Conservation (phyloP, 352 stramenopile species). For the Globisporangium ultimum region DNA sequence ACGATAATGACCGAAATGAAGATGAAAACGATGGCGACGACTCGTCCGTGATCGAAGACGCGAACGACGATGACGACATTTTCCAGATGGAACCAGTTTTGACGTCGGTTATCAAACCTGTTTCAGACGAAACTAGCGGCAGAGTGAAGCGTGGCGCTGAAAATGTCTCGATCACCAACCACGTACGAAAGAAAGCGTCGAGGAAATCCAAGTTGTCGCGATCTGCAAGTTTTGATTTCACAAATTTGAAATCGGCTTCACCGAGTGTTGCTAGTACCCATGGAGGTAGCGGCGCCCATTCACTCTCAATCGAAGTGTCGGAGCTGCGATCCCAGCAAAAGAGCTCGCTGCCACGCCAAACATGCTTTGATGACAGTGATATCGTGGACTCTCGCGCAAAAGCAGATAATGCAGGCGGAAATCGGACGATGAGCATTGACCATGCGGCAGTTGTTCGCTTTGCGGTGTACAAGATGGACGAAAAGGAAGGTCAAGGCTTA, state of each 20-base stretch:
- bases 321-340: not conserved
- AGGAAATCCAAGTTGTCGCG: constrained; percentile 59
- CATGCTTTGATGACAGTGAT: constrained; percentile 81
- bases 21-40: constrained; percentile 18
- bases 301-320: not conserved
- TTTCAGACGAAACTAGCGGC: constrained; percentile 7
- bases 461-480: constrained; percentile 67
- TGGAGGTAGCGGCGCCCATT: constrained; percentile 5
- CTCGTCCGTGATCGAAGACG: constrained; percentile 20
- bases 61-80: constrained; percentile 21
- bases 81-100: constrained; percentile 14
- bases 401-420: constrained; percentile 24
- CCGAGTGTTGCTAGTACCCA: constrained; percentile 9
- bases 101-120: constrained; percentile 1
- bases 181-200: constrained; percentile 9
- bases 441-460: constrained; percentile 68
- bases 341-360: constrained; percentile 20
- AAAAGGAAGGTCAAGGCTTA: constrained; percentile 51
- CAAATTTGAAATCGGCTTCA: constrained; percentile 30
- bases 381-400: constrained; percentile 57
- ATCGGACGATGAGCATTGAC: constrained; percentile 30
- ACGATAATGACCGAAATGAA: constrained; percentile 15
- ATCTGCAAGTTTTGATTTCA: constrained; percentile 75
- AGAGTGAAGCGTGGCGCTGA: not conserved
- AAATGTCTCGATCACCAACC: constrained; percentile 1